phyloP scores from a whole-genome alignment of 1,284 basidiomycete species.

The Melanopsichium pennsylvanicum region DNA sequence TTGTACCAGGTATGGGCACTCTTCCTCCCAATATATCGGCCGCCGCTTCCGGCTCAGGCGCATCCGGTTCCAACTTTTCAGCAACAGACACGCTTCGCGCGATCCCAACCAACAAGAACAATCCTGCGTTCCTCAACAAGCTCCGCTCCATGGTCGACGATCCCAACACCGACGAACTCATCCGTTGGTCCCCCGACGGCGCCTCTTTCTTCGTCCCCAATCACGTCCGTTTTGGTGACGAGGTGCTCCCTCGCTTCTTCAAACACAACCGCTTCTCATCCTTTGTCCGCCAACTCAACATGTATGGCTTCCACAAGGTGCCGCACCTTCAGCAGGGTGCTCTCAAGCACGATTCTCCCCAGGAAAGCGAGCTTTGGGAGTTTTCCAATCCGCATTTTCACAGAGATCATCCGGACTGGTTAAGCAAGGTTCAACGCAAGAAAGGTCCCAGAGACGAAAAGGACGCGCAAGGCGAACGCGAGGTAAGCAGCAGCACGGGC shows the following conservation, averaged over 20 bases:
- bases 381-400: constrained; percentile 90
- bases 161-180: constrained; percentile 79
- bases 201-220: constrained; percentile 93
- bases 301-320: constrained; percentile 70
- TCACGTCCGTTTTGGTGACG: constrained; percentile 88
- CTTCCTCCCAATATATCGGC: constrained; percentile 26
- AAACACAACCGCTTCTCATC: constrained; percentile 77
- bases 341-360: constrained; percentile 69
- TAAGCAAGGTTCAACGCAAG: constrained; percentile 84
- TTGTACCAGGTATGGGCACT: constrained; percentile 38
- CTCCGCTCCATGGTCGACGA: constrained; percentile 90
- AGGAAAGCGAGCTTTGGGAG: constrained; percentile 87
- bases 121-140: constrained; percentile 91
- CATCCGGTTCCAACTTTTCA: constrained; percentile 10
- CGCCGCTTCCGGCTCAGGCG: neutral
- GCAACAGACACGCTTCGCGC: constrained; percentile 26
- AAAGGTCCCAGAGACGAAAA: constrained; percentile 65
- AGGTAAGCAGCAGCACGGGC: constrained; percentile 19
- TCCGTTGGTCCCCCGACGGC: constrained; percentile 86
- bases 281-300: constrained; percentile 87
- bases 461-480: constrained; percentile 26
- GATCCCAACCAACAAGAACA: constrained; percentile 57
- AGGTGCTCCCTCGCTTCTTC: constrained; percentile 69
- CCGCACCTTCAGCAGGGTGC: constrained; percentile 93
- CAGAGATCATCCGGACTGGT: constrained; percentile 85